Conservation (phyloP, 106 monocot species). For the Triglochin maritima region DNA sequence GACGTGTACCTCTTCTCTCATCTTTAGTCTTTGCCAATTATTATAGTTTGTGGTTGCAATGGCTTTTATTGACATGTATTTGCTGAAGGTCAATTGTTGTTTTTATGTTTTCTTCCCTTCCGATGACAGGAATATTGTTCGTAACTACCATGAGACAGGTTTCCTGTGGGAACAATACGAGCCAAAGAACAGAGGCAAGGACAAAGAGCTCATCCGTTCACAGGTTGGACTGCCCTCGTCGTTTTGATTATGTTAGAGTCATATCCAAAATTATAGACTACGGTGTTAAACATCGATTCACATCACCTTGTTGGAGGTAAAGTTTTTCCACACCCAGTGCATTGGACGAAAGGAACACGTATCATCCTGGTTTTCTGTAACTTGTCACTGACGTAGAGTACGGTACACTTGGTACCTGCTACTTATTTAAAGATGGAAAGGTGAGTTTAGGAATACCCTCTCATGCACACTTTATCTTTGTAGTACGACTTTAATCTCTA, state of each 20-base stretch:
- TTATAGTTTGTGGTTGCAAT: background rate
- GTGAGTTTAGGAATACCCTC: no score
- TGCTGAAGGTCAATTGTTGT: background rate
- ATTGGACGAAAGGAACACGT: no score
- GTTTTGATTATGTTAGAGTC: constrained; percentile 81
- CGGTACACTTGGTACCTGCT: no score
- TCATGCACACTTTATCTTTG: no score
- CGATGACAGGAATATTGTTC: constrained; percentile 59
- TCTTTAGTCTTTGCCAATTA: background rate
- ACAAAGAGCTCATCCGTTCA: constrained; percentile 71
- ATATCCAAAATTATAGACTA: constrained; percentile 47
- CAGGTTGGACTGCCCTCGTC: constrained; percentile 91
- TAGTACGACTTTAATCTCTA: no score
- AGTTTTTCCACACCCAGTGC: no score
- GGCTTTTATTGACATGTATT: no score
- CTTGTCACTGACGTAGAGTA: no score
- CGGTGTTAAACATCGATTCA: no score
- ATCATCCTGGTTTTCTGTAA: no score
- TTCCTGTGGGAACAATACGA: constrained; percentile 98
- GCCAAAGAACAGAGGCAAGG: constrained; percentile 81
- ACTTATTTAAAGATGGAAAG: no score
- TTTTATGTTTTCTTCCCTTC: background rate
- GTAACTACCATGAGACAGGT: constrained; percentile 62
- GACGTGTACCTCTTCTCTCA: constrained; percentile 22
- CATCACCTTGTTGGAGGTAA: no score